These are phyloP conservation scores for Rubus parviflorus DNA, from an alignment of 306 rosid species.

Conservation along the genomic window DNA sequence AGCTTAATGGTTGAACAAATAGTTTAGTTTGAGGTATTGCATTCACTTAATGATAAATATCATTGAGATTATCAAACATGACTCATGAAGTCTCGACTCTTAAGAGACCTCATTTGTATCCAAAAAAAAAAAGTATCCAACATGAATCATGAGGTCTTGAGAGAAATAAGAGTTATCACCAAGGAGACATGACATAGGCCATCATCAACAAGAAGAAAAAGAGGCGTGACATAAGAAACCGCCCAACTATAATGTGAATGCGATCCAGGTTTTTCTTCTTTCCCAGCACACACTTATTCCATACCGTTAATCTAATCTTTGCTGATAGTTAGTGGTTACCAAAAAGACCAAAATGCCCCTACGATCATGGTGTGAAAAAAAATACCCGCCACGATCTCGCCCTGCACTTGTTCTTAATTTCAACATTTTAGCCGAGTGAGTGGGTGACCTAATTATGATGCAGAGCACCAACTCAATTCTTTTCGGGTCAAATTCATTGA, in stretches of 20 bases:
- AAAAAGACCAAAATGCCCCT: conserved; percentile 4
- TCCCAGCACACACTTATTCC: background rate
- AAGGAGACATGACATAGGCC: background rate
- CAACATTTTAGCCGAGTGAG: background rate
- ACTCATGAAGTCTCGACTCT: background rate
- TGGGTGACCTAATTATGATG: conserved; percentile 24
- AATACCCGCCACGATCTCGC: background rate
- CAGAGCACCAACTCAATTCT: conserved; percentile 20
- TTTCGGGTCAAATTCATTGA: conserved; percentile 28
- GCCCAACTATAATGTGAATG: background rate
- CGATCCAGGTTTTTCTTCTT: background rate
- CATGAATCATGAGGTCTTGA: background rate
- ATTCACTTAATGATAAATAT: background rate
- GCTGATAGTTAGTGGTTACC: background rate
- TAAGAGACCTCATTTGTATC: background rate
- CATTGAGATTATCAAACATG: background rate
- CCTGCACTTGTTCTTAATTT: background rate
- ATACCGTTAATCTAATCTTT: background rate
- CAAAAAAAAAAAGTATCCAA: background rate
- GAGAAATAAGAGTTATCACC: background rate
- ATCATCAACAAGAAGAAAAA: background rate
- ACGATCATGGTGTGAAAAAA: background rate
- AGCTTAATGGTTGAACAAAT: background rate
- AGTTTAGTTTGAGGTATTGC: background rate
- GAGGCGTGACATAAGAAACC: background rate